Base-by-base conservation (phyloP, 495 filamentous ascomycete species). In the Friedmanniomyces simplex region DNA sequence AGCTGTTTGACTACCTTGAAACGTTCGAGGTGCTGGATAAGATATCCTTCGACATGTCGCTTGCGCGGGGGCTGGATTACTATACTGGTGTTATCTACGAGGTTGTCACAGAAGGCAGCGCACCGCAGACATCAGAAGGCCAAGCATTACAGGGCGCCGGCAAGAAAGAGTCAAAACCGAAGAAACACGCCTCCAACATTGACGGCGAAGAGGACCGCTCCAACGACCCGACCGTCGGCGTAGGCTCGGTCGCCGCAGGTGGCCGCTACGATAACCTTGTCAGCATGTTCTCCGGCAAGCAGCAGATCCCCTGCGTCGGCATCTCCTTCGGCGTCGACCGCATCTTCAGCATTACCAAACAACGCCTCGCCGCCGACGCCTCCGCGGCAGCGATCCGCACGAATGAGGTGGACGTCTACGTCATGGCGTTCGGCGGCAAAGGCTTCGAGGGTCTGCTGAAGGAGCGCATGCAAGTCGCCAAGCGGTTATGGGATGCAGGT, bases 71-170 rank as follows among this genome's bases (percentile, higher is more conserved):
- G 30, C 77, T 96, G 32, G 91, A 96, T 68, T 96, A 96, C 72
- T 95, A 96, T 72, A 95, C 91, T 1, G 89, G 89, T 45, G 76
- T 95, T 50, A 96, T 97, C 69, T 96, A 86, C 74, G 91, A 96
- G 69, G 83, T 95, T 28, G 76, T 91, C 57, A 91, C 88, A 14
- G 88, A 90, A 70, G 87, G 86, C 58, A 91, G 87, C 41, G 85
- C 86, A 28, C 85, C 86, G 10, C 69, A 73, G 25, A 69, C 73
- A 30, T 65, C 73, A 1, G 75, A 79, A 57, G 68, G 72, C 6
- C 68, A 78, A 47, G 77, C 77, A 47, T 49, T 72, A 25, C 77
- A 80, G 63, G 67, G 25, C 21, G 74, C 43, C 63, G 71, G 77
- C 53, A 74, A 76, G 60, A 86, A 85, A 71, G 77, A 81, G 59